Percentiles rank a stretch among this genome's conserved stretches.
These are phyloP conservation scores for Fragosphaeria purpurea DNA, from an alignment of 2,329 filamentous ascomycete species.

Conservation along the genomic window DNA sequence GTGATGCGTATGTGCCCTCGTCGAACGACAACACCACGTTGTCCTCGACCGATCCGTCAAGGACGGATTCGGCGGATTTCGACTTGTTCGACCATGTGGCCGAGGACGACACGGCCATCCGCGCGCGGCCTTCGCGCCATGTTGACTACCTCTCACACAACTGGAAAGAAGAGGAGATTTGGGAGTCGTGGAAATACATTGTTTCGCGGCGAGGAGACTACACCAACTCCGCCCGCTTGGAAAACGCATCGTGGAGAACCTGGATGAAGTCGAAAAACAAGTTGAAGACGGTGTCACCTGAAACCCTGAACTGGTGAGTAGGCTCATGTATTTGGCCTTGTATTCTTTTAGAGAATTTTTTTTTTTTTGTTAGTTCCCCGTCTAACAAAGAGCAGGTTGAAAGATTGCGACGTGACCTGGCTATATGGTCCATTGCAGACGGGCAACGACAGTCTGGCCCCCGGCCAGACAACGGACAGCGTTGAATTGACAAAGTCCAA, in stretches of 20 bases:
- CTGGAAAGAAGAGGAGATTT: slow-evolving; percentile 93
- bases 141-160: slow-evolving; percentile 94
- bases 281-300: slow-evolving; percentile 77
- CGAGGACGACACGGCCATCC: slow-evolving; percentile 70
- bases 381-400: slow-evolving; percentile 56
- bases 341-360: background rate
- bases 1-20: slow-evolving; percentile 41
- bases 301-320: slow-evolving; percentile 83
- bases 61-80: slow-evolving; percentile 47
- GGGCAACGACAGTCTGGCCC: slow-evolving; percentile 46
- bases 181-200: slow-evolving; percentile 94
- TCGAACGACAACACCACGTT: slow-evolving; percentile 41
- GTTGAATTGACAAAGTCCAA: slow-evolving; percentile 40
- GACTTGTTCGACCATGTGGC: slow-evolving; percentile 45
- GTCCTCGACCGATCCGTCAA: slow-evolving; percentile 43
- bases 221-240: slow-evolving; percentile 69
- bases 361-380: background rate
- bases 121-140: slow-evolving; percentile 67
- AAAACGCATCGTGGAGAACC: slow-evolving; percentile 95
- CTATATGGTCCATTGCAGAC: slow-evolving; percentile 87
- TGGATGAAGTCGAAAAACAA: slow-evolving; percentile 91
- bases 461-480: slow-evolving; percentile 29
- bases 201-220: slow-evolving; percentile 70
- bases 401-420: slow-evolving; percentile 96
- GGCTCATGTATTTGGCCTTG: background rate